Evolutionary conservation across 2,329 filamentous ascomycete genomes (phyloP), one percentile per base, ranked within the genome.

Genomic region (Aspergillus aculeatus): DNA sequence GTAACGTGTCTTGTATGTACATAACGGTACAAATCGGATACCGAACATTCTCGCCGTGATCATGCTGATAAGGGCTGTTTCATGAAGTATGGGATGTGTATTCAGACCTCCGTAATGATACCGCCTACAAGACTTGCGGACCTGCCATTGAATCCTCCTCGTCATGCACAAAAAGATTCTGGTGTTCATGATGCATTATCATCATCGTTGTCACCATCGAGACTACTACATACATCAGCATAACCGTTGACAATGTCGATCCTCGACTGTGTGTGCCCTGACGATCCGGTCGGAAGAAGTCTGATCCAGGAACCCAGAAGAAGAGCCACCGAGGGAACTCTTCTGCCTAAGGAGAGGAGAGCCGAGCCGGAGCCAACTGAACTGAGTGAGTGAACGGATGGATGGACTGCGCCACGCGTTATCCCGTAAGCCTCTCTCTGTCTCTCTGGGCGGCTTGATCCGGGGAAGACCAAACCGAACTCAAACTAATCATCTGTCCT

Each of bases 371-470:
- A n/a, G 38, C 38, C 38, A 16, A 41, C 23, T 23, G 12, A 14
- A 41, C 35, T 38, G 19, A 41, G 6, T 54, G 35, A 41, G 38
- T 29, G 24, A 23, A 29, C 24, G 24, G 11, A 29, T 38, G 24
- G 11, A 19, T 48, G 24, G 41, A 47, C 53, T 55, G 53, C 53
- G 53, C 53, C 53, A 55, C 53, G 53, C 53, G 52, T 54, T 47
- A 19, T 31, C 53, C 47, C 53, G 38, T 32, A 44, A 54, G 35
- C 23, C 38, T 24, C 21, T 29, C 26, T 29, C 26, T 26, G 7
- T 29, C 7, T 29, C 26, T 29, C 26, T 29, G 53, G 44, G 44
- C 41, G 53, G 53, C 38, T 44, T 44, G 38, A 44, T 55, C 53
- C 53, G 44, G 53, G 53, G 53, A 55, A 50, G 47, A 24, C 23